Evolutionary conservation across 2,329 filamentous ascomycete genomes (phyloP), one percentile per base, ranked within the genome.

Genomic region (Zopfia rhizophila): DNA sequence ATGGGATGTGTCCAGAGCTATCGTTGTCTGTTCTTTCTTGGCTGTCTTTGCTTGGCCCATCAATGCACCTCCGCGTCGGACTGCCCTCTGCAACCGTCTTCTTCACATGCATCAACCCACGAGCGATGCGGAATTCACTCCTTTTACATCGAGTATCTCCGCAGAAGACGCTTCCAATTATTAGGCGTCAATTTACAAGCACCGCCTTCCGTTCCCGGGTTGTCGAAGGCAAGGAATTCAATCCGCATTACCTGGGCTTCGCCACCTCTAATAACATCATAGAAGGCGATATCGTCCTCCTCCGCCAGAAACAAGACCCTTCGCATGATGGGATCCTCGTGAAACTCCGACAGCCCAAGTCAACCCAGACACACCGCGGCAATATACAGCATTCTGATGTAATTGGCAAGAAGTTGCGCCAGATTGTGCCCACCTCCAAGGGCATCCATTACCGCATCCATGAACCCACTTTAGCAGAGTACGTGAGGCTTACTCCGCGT

Each of bases 391-490:
- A 82, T 40, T 68, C 73, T 39, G 78, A 84, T 25, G 81, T 91
- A 44, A 87, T 92, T 59, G 88, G 87, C 27, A 82, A 79, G 51
- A 70, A 72, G 28, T 67, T 81, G 4, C 79, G 87, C 50, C 84
- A 88, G 54, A 61, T 78, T n/a, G 73, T 90, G 8, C 66, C 72
- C 25, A 81, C 85, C 33, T 77, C 73, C 51, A 81, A 77, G 62
- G 79, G 78, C 66, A 57, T 56, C 50, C 64, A 77, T 4, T 83
- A 82, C 47, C 77, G 84, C 48, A 62, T 90, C 28, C 80, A 82
- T 41, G 81, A 84, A 53, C 87, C 89, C 12, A 86, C 86, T 0
- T 73, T 94, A 45, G 85, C 86, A 35, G 86, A 91, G 69, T 92
- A 92, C 72, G 83, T 91, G 40, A 77, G 83, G 33, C 73, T 87